phyloP scores from a whole-genome alignment of 164 flowering plant genomes.

The Litsea cubeba region DNA sequence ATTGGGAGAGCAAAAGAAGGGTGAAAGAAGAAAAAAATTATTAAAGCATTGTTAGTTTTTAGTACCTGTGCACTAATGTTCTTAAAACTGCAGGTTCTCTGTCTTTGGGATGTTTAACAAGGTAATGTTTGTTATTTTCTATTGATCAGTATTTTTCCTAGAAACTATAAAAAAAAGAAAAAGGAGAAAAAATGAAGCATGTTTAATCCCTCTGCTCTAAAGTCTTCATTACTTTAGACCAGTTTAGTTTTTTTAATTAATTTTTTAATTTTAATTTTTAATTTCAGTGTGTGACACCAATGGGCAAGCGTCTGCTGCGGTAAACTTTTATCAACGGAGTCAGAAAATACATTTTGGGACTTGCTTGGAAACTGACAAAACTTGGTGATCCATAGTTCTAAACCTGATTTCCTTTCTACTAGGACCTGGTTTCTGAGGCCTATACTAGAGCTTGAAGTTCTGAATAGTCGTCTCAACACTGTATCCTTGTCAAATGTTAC shows the following conservation, averaged over 20 bases:
- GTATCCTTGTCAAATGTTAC: constrained; percentile 57
- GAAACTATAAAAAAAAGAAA: background rate
- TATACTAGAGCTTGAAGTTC: constrained; percentile 66
- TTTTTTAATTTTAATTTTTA: constrained; percentile 13
- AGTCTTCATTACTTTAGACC: background rate
- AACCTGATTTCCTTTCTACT: constrained; percentile 8
- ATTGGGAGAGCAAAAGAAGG: constrained; percentile 99
- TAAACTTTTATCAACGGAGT: constrained; percentile 21
- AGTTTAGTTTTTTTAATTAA: background rate
- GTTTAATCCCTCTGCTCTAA: too few species aligned
- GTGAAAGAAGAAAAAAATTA: constrained; percentile 29
- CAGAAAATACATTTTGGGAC: constrained; percentile 2
- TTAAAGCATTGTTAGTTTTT: background rate
- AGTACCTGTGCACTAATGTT: background rate
- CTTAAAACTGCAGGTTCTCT: constrained; percentile 68
- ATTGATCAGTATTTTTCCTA: constrained; percentile 1
- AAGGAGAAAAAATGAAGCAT: too few species aligned
- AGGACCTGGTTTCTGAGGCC: constrained; percentile 98
- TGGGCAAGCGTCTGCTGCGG: constrained; percentile 92
- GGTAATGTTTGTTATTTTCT: constrained; percentile 32
- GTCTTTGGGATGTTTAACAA: constrained; percentile 98
- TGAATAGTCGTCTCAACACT: constrained; percentile 74
- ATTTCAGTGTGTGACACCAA: constrained; percentile 85
- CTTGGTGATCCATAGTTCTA: constrained; percentile 6
- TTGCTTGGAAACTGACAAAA: background rate